phyloP scores from a whole-genome alignment of 106 monocot genomes.

The Dendrobium catenatum region DNA sequence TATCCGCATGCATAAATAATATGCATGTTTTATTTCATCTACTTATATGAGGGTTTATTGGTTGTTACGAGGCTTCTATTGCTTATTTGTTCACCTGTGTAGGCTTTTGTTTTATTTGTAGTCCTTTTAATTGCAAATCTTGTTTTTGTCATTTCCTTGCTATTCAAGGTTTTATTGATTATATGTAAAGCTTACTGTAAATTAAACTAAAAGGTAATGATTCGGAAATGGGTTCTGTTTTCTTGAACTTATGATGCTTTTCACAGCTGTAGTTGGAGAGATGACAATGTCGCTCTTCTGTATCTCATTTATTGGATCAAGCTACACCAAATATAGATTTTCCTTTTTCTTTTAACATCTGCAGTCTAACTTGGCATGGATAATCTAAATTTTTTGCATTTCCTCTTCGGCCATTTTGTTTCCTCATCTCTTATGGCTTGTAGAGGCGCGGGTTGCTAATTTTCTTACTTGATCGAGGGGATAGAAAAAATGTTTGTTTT shows the following conservation, averaged over 20 bases:
- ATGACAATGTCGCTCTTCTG: background rate
- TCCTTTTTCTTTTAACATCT: background rate
- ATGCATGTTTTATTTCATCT: background rate
- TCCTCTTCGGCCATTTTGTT: background rate
- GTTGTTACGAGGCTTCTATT: background rate
- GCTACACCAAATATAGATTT: background rate
- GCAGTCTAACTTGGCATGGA: background rate
- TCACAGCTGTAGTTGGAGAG: background rate
- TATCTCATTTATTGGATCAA: background rate
- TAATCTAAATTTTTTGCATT: background rate
- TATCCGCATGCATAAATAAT: slow-evolving; percentile 1
- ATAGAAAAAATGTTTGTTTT: background rate
- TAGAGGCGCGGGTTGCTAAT: background rate
- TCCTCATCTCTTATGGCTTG: background rate
- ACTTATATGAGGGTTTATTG: background rate
- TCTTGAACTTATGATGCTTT: background rate
- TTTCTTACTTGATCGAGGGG: background rate
- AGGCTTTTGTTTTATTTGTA: background rate
- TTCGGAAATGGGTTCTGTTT: background rate
- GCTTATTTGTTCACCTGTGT: background rate
- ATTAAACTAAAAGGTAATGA: background rate
- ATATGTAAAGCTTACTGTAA: background rate
- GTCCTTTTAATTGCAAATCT: background rate
- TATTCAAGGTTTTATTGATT: background rate
- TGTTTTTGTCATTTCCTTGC: background rate